phyloP scores from a whole-genome alignment of 768 basidiomycete species.

The Naganishia antarctica region DNA sequence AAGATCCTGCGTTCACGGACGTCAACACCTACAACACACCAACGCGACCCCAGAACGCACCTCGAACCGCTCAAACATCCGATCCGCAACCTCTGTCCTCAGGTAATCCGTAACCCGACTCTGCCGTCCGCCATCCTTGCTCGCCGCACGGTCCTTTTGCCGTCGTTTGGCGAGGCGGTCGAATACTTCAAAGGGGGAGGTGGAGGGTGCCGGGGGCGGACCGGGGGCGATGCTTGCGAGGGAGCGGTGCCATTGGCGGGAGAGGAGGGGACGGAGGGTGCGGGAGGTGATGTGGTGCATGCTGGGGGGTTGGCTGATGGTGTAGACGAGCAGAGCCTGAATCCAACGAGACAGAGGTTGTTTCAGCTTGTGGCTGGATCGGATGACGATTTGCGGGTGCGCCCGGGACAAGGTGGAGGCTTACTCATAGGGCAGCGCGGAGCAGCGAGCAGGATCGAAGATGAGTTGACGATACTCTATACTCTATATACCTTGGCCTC shows the following conservation, averaged over 20 bases:
- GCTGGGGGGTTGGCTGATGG: neutral
- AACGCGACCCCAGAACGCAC: too few relatives aligned
- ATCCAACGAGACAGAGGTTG: too few relatives aligned
- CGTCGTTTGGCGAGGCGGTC: conserved; percentile 71
- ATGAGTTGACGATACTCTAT: too few relatives aligned
- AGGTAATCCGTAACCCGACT: conserved; percentile 74
- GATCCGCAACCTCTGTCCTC: conserved; percentile 80
- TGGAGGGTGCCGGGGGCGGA: conserved; percentile 29
- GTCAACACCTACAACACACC: too few relatives aligned
- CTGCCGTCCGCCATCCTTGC: conserved; percentile 29
- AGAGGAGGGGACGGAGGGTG: neutral
- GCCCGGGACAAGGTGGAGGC: too few relatives aligned
- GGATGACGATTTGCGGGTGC: too few relatives aligned
- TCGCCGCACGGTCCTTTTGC: conserved; percentile 72
- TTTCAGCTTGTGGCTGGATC: too few relatives aligned
- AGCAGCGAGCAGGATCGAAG: too few relatives aligned
- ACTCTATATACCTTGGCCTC: too few relatives aligned
- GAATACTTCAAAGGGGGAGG: conserved; percentile 75
- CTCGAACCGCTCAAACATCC: conserved; percentile 82
- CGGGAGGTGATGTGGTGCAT: neutral
- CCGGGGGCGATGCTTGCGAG: neutral
- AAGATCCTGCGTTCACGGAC: conserved; percentile 66
- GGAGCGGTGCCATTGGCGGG: neutral
- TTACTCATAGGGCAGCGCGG: too few relatives aligned
- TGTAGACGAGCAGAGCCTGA: too few relatives aligned